Base-by-base conservation (phyloP, 2,329 filamentous ascomycete species). In the Penicillium corylophilum region DNA sequence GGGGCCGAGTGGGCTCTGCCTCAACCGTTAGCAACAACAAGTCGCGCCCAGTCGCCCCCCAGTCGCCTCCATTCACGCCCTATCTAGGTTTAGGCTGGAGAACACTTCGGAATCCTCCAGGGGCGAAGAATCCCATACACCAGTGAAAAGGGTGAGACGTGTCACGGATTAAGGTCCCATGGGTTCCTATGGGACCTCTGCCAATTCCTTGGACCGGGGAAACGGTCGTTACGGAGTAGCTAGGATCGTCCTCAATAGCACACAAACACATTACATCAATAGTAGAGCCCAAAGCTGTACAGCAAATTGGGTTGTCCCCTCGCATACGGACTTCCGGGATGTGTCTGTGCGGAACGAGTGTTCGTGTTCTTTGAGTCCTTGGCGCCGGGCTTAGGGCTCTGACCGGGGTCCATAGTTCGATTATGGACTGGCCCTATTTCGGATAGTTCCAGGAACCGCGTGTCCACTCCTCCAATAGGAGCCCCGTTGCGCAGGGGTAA, bases 371-470 rank as follows among this genome's bases (percentile, higher is more conserved):
- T 45, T 22, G 26, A 45, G 31, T 36, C 43, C 44, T 55, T 48
- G 38, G 49, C 44, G 29, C 16, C 12, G 29, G 23, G 39, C 35
- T 46, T 53, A 50, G 50, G 50, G 46, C 35, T 53, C 22, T 33
- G 39, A 52, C 12, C 40, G 1, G 49, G 51, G 54, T 57, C 47
- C 55, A 59, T 59, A 55, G 57, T 60, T 57, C 49, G 54, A 54
- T 46, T 48, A 45, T 50, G 53, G 51, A 39, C 56, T 50, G 48
- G 48, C 53, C 58, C 53, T 51, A 56, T 54, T 55, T 52, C 52
- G 52, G 43, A 56, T 59, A 59, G 56, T 54, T 18, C 55, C 48
- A 61, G 52, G 41, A 50, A 51, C 52, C 50, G 50, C 43, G 44
- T 51, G 35, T 22, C 23, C 29, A 29, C 31, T 13, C 13, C 23